Evolutionary conservation across 2,329 filamentous ascomycete genomes (phyloP), one percentile per base, ranked within the genome.

Genomic region (Phialophora tarda): DNA sequence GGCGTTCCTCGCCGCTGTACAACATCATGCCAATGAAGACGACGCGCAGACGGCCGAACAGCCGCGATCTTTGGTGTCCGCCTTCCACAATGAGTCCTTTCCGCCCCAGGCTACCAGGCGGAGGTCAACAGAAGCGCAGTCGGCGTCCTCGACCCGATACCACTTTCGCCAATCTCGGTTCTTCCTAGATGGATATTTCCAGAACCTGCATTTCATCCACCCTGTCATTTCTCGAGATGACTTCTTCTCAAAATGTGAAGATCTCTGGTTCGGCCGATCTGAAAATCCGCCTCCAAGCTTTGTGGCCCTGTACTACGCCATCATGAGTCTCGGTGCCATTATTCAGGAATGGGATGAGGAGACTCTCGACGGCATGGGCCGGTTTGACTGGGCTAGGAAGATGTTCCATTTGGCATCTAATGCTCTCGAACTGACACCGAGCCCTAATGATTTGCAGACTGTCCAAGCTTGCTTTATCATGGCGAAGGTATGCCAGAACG

Each of bases 401-500:
- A 76, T 83, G 55, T 83, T 83, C 60, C 30, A 59, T 17, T 44
- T 47, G 11, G 38, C 62, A 26, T 34, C 54, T 6, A n/a, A 24
- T 24, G 28, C 44, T n/a, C 5, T 64, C n/a, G 55, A 47, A 34
- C n/a, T 23, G 10, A 59, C 55, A 12, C 55, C 50, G 1, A 32
- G 48, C 12, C 14, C 14, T 17, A 56, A 28, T 44, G 79, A 83
- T 26, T 71, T 83, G 41, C 79, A 83, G 58, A 81, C 80, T 62
- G 80, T 83, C 5, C 82, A 84, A 62, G 81, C 79, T 51, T 77
- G 81, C 38, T 81, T 83, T 66, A 75, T 83, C 6, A 77, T 84
- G 76, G 81, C 81, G 4, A 82, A 83, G 69, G 77, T 83, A 2
- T 83, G 81, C 66, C 82, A 83, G 63, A 82, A 83, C 58, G 81